These are phyloP conservation scores for Cucurbita argyrosperma DNA, from an alignment of 306 rosid genomes.

Conservation along the genomic window DNA sequence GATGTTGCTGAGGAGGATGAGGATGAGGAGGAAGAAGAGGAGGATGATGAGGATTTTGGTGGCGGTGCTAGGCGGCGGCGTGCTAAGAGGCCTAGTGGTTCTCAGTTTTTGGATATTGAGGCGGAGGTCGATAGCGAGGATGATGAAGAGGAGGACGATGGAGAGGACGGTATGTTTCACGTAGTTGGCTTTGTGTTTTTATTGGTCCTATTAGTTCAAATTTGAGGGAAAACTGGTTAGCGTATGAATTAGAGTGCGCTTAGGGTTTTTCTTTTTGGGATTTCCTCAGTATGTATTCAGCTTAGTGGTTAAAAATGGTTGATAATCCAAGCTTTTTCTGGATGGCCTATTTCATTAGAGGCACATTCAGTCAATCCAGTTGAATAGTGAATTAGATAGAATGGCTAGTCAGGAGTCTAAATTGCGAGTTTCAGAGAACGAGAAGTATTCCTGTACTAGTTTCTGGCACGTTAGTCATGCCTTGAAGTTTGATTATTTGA, in stretches of 20 bases:
- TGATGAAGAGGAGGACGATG: constrained; percentile 90
- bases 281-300: not conserved
- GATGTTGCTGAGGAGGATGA: constrained; percentile 18
- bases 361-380: not conserved
- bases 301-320: not conserved
- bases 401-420: not conserved
- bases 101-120: constrained; percentile 50
- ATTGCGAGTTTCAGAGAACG: not conserved
- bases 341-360: not conserved
- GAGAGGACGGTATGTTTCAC: constrained; percentile 56
- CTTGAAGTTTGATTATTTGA: not conserved
- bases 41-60: constrained; percentile 38
- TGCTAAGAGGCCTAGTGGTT: constrained; percentile 33
- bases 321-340: not conserved
- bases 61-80: constrained; percentile 22
- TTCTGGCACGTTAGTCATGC: not conserved
- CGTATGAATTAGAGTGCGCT: not conserved
- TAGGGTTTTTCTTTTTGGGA: not conserved
- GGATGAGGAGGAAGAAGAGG: constrained; percentile 69
- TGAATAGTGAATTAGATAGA: not conserved
- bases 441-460: not conserved
- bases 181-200: not conserved
- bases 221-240: not conserved
- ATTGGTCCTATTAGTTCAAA: not conserved
- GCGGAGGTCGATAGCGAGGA: constrained; percentile 73